Base-by-base conservation (phyloP, 805 yeast genomes). In the Candida insectorum region DNA sequence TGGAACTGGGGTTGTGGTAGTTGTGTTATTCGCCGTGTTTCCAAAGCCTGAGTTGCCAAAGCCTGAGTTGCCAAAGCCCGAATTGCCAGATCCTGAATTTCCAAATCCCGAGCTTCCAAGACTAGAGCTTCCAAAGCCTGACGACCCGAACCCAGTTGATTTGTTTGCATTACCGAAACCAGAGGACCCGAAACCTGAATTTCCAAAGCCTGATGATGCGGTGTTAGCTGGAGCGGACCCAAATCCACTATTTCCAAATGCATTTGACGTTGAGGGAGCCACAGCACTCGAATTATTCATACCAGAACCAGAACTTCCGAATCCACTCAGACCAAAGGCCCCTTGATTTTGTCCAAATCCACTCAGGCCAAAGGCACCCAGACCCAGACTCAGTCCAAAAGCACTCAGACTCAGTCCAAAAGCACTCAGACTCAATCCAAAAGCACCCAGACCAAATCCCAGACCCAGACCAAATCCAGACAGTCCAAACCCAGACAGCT, bases 361-460 rank as follows among this genome's bases (percentile, higher is more conserved):
- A 7, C 12, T n/a, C 9, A 7, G 6, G 8, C 26, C 26, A 23
- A n/a, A 23, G 12, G 26, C 8, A 8, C 26, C 29, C 20, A 21
- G 16, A 2, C 30, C 39, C 8, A 18, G 36, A 33, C 24, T 7
- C 10, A 29, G 26, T 4, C 48, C 48, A 38, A 40, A 44, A 4
- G 33, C 36, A 24, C 18, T 34, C 13, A 18, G 36, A 33, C 24
- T 7, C 10, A 29, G 26, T 4, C 48, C 48, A 38, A 40, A 44
- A 4, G 33, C 36, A 24, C 18, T 34, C 13, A 18, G 36, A 33
- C 24, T 7, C 10, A 29, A 28, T 4, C 48, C 48, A 38, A 40
- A 44, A 4, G 33, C 36, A 24, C 18, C 34, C 13, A 18, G 36
- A 33, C 5, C 35, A 5, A 26, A 15, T 26, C 6, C 43, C 45